Conservation (phyloP, 2,329 filamentous ascomycete genomes). For the Orbilia brochopaga region DNA sequence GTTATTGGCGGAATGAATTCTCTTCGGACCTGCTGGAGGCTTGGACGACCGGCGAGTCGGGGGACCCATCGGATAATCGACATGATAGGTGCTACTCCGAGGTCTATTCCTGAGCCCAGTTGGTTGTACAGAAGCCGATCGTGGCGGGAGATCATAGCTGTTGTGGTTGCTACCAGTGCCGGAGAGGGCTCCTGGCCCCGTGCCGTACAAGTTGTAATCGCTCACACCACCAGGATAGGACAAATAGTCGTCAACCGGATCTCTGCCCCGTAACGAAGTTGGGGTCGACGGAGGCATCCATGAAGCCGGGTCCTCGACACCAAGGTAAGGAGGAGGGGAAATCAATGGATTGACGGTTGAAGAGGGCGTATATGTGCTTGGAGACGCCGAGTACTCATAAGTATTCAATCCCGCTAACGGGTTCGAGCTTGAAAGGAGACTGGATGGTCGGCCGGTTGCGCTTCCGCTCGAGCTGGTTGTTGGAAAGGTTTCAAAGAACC, state of each 20-base stretch:
- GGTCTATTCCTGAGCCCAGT: conserved; percentile 45
- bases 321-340: conserved; percentile 43
- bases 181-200: conserved; percentile 35
- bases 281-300: conserved; percentile 42
- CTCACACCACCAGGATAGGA: conserved; percentile 19
- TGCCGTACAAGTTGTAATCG: conserved; percentile 40
- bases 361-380: conserved; percentile 38
- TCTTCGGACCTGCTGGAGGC: conserved; percentile 22
- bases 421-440: conserved; percentile 45
- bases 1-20: conserved; percentile 41
- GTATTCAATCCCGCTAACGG: conserved; percentile 35
- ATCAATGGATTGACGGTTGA: conserved; percentile 35
- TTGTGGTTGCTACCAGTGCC: conserved; percentile 25
- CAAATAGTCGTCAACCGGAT: conserved; percentile 29
- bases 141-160: conserved; percentile 46
- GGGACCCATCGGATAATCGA: conserved; percentile 44
- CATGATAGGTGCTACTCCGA: conserved; percentile 47
- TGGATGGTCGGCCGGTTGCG: conserved; percentile 37
- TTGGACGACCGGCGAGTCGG: conserved; percentile 35
- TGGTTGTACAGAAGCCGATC: conserved; percentile 45
- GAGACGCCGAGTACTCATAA: conserved; percentile 40
- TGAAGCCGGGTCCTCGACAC: conserved; percentile 32
- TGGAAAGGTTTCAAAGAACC: conserved; percentile 47
- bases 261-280: conserved; percentile 32
- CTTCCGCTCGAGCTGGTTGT: conserved; percentile 35